Evolutionary conservation across 306 rosid species (phyloP).

Genomic region (Trifolium dubium): DNA sequence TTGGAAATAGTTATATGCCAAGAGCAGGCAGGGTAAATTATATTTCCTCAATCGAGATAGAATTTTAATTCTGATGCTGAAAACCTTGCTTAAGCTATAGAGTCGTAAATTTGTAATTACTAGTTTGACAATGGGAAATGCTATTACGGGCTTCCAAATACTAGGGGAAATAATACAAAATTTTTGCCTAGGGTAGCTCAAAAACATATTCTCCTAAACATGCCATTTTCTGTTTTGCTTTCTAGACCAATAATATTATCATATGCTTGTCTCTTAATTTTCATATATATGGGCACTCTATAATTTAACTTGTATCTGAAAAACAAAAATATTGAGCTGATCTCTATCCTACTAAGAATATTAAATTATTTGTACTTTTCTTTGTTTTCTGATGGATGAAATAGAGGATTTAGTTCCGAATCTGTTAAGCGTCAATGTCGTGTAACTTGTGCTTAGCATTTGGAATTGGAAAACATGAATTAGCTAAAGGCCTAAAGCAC

Average conservation of each 20-base stretch:
- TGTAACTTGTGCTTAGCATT: constrained; percentile 8
- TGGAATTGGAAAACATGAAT: constrained; percentile 21
- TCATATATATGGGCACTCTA: constrained; percentile 5
- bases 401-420: constrained; percentile 30
- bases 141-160: background rate
- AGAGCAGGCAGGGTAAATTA: background rate
- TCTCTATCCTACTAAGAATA: constrained; percentile 12
- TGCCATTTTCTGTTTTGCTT: constrained; percentile 13
- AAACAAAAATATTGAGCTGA: background rate
- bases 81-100: constrained; percentile 22
- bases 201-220: background rate
- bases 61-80: constrained; percentile 19
- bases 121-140: constrained; percentile 3
- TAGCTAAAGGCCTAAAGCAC: no score
- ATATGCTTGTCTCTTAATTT: constrained; percentile 13
- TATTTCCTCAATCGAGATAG: constrained; percentile 1
- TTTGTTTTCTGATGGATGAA: constrained; percentile 26
- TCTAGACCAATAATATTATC: constrained; percentile 13
- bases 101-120: constrained; percentile 29
- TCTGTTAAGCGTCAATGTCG: constrained; percentile 6
- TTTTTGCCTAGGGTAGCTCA: constrained; percentile 1
- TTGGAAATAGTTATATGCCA: constrained; percentile 4
- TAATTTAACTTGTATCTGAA: background rate
- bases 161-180: background rate
- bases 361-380: background rate